Conservation (phyloP, 1,284 basidiomycete species). For the Heterobasidion occidentale region DNA sequence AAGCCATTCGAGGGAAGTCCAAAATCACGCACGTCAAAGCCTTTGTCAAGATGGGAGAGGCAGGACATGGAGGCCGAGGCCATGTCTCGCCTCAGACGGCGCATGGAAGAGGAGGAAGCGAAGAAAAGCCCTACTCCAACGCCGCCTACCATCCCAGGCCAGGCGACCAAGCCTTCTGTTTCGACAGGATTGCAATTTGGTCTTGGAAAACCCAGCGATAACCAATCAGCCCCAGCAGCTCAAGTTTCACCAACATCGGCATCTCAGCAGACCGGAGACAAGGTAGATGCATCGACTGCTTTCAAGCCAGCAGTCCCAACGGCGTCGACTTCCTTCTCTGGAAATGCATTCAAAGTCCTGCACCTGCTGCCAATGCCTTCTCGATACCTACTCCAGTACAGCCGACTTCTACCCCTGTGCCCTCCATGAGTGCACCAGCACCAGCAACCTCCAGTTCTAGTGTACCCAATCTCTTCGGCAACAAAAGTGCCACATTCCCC, state of each 20-base stretch:
- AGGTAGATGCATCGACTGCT: neutral
- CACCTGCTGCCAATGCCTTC: slow-evolving; percentile 1
- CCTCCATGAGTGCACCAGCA: slow-evolving; percentile 7
- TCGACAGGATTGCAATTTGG: neutral
- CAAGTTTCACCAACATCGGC: neutral
- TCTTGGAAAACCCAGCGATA: neutral
- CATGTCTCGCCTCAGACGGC: slow-evolving; percentile 56
- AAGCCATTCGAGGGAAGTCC: slow-evolving; percentile 40
- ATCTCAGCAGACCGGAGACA: neutral
- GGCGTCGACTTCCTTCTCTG: neutral
- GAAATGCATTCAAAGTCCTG: neutral
- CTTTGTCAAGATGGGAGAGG: slow-evolving; percentile 75
- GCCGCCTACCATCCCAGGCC: neutral
- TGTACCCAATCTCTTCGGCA: slow-evolving; percentile 16
- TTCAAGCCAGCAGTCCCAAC: neutral
- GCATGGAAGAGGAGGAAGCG: slow-evolving; percentile 21
- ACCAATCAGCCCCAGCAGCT: neutral
- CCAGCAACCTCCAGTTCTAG: slow-evolving; percentile 5
- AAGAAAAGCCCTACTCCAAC: slow-evolving; percentile 6
- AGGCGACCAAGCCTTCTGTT: neutral
- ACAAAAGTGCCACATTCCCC: slow-evolving; percentile 4
- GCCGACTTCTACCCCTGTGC: slow-evolving; percentile 9
- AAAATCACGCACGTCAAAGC: slow-evolving; percentile 37
- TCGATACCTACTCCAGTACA: slow-evolving; percentile 4
- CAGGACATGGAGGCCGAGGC: slow-evolving; percentile 72